A percentile compares a stretch with the other conserved stretches of the same genome.
Evolutionary conservation across 345 rosid genomes (phyloP).

Genomic region (Aurinia saxatilis): DNA sequence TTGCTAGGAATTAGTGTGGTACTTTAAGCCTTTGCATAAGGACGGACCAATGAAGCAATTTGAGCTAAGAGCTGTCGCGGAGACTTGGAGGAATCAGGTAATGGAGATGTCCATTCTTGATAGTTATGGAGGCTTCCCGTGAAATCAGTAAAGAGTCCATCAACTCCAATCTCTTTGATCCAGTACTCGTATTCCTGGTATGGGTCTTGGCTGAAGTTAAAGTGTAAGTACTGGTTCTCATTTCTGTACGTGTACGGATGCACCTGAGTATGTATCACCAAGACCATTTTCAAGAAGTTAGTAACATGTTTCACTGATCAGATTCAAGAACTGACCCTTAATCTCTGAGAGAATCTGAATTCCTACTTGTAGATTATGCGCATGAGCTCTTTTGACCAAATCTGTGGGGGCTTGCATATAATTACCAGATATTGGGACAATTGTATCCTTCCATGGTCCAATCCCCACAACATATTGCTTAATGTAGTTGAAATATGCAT

Average conservation of each 20-base stretch:
- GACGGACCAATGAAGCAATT: slow-evolving; percentile 38
- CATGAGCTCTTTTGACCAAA: slow-evolving; percentile 83
- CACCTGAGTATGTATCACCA: slow-evolving; percentile 44
- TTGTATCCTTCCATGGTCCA: slow-evolving; percentile 96
- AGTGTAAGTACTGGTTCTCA: slow-evolving; percentile 54
- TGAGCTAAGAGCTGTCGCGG: slow-evolving; percentile 32
- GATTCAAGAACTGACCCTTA: not conserved
- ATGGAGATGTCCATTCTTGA: slow-evolving; percentile 53
- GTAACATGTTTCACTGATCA: not conserved
- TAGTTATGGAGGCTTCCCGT: slow-evolving; percentile 69
- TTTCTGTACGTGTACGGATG: slow-evolving; percentile 87
- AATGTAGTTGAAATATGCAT: slow-evolving; percentile 57
- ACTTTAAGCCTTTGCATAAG: slow-evolving; percentile 30
- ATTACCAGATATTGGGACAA: slow-evolving; percentile 57
- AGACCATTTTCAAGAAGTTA: slow-evolving; percentile 7
- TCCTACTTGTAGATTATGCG: slow-evolving; percentile 64
- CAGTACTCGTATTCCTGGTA: slow-evolving; percentile 70
- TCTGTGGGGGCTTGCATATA: slow-evolving; percentile 67
- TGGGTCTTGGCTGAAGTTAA: slow-evolving; percentile 71
- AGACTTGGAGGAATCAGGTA: slow-evolving; percentile 11
- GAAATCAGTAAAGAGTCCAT: slow-evolving; percentile 92
- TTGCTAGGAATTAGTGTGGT: not conserved
- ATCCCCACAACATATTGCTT: slow-evolving; percentile 84
- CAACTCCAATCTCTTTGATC: slow-evolving; percentile 70
- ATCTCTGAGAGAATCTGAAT: not conserved